Conservation (phyloP, 345 rosid genomes). For the Hevea brasiliensis region DNA sequence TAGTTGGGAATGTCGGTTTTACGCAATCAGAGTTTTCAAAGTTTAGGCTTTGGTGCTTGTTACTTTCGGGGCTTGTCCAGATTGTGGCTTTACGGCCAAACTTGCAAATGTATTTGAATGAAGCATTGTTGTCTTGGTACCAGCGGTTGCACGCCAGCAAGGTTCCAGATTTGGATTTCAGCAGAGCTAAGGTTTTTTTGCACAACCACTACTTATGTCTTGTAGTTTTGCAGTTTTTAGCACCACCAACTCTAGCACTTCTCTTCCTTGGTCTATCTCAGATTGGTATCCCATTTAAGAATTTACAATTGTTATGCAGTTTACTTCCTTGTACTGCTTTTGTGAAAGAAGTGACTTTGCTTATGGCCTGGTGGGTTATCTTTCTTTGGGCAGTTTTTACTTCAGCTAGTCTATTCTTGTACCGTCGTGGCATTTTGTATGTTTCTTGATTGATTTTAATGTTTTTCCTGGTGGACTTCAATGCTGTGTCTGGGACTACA, state of each 20-base stretch:
- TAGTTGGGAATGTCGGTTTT: conserved; percentile 70
- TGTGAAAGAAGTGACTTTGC: conserved; percentile 49
- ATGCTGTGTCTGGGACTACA: not conserved
- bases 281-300: conserved; percentile 44
- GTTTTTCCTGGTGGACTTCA: conserved; percentile 6
- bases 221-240: conserved; percentile 67
- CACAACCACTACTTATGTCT: conserved; percentile 89
- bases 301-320: conserved; percentile 40
- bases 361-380: conserved; percentile 91
- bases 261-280: conserved; percentile 65
- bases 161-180: conserved; percentile 83
- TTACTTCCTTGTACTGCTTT: conserved; percentile 57
- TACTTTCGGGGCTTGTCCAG: conserved; percentile 56
- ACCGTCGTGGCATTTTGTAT: conserved; percentile 61
- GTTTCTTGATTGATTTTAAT: conserved; percentile 48
- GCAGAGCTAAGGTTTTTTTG: conserved; percentile 87
- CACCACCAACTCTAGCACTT: conserved; percentile 59
- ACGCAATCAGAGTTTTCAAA: conserved; percentile 39
- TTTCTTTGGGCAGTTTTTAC: conserved; percentile 66
- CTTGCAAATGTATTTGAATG: conserved; percentile 88
- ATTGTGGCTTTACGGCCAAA: conserved; percentile 64
- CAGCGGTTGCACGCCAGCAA: conserved; percentile 86
- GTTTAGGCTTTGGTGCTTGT: conserved; percentile 56
- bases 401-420: conserved; percentile 58
- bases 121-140: conserved; percentile 87